Conservation (phyloP, 139 green algal species). For the Dunaliella sp. region DNA sequence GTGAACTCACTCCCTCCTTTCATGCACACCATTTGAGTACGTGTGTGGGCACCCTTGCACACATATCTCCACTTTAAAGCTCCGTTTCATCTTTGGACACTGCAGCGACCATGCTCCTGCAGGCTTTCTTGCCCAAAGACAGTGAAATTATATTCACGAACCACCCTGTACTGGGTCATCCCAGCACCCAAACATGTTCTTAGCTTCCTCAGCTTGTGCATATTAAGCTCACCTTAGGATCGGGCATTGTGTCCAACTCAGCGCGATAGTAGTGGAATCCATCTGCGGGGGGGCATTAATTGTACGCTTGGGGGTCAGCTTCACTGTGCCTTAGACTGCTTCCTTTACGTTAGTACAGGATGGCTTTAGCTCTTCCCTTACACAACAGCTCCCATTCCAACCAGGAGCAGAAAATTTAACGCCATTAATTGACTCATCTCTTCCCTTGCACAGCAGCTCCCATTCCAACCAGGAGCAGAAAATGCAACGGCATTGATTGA, state of each 20-base stretch:
- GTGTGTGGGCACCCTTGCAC: too few relatives aligned
- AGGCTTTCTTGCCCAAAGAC: too few relatives aligned
- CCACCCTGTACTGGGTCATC: too few relatives aligned
- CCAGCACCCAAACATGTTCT: too few relatives aligned
- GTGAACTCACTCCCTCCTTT: too few relatives aligned
- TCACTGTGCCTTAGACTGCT: background rate
- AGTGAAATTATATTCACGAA: too few relatives aligned
- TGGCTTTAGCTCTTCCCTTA: conserved; percentile 20
- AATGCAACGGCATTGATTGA: background rate
- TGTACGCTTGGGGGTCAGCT: background rate
- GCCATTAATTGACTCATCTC: conserved; percentile 39
- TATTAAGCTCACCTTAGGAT: conserved; percentile 59
- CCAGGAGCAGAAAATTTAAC: background rate
- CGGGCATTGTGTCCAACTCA: conserved; percentile 76
- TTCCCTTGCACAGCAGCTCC: conserved; percentile 8
- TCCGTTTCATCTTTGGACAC: too few relatives aligned
- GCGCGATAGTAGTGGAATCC: conserved; percentile 82
- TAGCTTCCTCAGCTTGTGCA: too few relatives aligned
- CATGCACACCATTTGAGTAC: too few relatives aligned
- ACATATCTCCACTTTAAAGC: too few relatives aligned
- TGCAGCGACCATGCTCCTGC: too few relatives aligned
- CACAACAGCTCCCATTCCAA: background rate
- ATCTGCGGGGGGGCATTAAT: conserved; percentile 58
- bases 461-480: background rate
- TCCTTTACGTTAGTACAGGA: background rate